Conservation (phyloP, 306 rosid species). For the Trifolium dubium region DNA sequence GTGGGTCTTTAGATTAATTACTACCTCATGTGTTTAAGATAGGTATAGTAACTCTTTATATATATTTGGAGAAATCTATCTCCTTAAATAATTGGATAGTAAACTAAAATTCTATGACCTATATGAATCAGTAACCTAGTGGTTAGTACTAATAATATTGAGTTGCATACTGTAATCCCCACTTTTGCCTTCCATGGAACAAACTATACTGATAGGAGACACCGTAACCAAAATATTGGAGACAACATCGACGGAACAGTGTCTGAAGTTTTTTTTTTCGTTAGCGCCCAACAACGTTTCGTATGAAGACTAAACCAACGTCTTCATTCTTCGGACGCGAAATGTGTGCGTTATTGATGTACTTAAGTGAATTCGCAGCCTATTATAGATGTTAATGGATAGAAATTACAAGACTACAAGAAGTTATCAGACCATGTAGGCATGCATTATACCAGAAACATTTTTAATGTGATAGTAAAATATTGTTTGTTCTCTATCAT, state of each 20-base stretch:
- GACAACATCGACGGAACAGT: conserved; percentile 53
- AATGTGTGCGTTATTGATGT: conserved; percentile 15
- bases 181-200: conserved; percentile 20
- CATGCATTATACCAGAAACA: neutral
- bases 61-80: conserved; percentile 13
- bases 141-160: conserved; percentile 18
- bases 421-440: conserved; percentile 26
- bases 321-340: conserved; percentile 33
- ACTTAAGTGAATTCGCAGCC: conserved; percentile 28
- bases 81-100: conserved; percentile 22
- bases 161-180: conserved; percentile 32
- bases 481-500: conserved; percentile 17
- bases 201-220: conserved; percentile 43
- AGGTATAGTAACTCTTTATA: neutral
- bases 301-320: conserved; percentile 39
- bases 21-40: too few relatives aligned
- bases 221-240: conserved; percentile 49
- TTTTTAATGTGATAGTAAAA: neutral
- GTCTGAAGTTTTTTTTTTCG: conserved; percentile 58
- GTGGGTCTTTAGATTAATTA: too few relatives aligned
- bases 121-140: conserved; percentile 22
- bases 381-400: neutral
- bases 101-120: conserved; percentile 12
- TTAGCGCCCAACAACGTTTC: conserved; percentile 38
- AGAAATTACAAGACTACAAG: neutral